Conservation (phyloP, 805 yeast species). For the Cyberlindnera suaveolens region DNA sequence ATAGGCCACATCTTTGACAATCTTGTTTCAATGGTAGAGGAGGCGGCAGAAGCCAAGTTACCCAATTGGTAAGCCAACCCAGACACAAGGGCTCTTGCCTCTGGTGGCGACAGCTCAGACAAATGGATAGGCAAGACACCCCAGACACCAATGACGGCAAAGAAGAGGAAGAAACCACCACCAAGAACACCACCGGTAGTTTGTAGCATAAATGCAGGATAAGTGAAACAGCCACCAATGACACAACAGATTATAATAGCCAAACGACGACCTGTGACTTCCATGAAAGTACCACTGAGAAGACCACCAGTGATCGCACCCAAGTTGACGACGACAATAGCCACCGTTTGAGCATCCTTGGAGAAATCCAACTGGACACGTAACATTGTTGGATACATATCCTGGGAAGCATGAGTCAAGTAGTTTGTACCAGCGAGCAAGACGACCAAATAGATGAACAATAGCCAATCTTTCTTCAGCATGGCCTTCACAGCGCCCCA, state of each 20-base stretch:
- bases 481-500: slow-evolving; percentile 27
- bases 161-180: slow-evolving; percentile 61
- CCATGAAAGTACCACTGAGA: slow-evolving; percentile 48
- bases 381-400: slow-evolving; percentile 61
- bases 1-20: slow-evolving; percentile 58
- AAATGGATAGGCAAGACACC: slow-evolving; percentile 65
- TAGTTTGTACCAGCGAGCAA: slow-evolving; percentile 67
- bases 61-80: slow-evolving; percentile 69
- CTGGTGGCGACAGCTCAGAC: slow-evolving; percentile 61
- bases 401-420: slow-evolving; percentile 71
- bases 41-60: slow-evolving; percentile 65
- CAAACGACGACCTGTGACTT: slow-evolving; percentile 58
- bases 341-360: slow-evolving; percentile 46
- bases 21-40: slow-evolving; percentile 65
- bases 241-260: slow-evolving; percentile 45
- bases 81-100: slow-evolving; percentile 53
- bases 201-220: slow-evolving; percentile 48
- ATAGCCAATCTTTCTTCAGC: slow-evolving; percentile 51
- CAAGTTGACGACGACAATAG: slow-evolving; percentile 54
- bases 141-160: slow-evolving; percentile 67
- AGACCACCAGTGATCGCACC: slow-evolving; percentile 67
- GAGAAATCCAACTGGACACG: slow-evolving; percentile 45
- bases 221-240: slow-evolving; percentile 53
- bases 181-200: slow-evolving; percentile 38
- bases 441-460: slow-evolving; percentile 49